These are phyloP conservation scores for Anastatica hierochuntica DNA, from an alignment of 345 rosid genomes.

Conservation along the genomic window DNA sequence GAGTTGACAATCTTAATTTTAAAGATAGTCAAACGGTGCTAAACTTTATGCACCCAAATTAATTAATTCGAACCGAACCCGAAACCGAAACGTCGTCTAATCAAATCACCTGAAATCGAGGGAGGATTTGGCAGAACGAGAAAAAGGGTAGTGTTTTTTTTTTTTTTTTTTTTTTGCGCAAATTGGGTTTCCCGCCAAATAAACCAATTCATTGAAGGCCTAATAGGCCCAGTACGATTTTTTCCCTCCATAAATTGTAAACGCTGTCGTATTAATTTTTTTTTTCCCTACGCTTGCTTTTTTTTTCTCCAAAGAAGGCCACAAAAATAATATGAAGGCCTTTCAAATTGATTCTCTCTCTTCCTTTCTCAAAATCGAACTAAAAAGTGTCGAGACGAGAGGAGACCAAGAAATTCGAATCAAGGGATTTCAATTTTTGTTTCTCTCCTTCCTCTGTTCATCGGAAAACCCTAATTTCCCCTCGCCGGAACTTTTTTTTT, in stretches of 20 bases:
- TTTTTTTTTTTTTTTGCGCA: background rate
- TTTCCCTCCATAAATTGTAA: background rate
- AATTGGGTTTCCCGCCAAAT: background rate
- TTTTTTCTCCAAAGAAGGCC: background rate
- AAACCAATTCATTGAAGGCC: slow-evolving; percentile 9
- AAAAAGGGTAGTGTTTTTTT: background rate
- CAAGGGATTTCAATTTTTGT: background rate
- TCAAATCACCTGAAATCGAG: slow-evolving; percentile 27
- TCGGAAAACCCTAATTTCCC: slow-evolving; percentile 13
- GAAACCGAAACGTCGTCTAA: too few species aligned
- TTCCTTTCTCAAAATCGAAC: slow-evolving; percentile 1
- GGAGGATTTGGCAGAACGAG: slow-evolving; percentile 10
- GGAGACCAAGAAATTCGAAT: background rate
- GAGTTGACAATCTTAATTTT: too few species aligned
- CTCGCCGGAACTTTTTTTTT: slow-evolving; percentile 8
- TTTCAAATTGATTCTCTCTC: slow-evolving; percentile 9
- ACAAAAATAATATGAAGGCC: slow-evolving; percentile 12
- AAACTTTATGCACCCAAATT: too few species aligned
- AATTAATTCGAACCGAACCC: background rate
- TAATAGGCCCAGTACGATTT: slow-evolving; percentile 2
- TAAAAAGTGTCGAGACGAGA: background rate
- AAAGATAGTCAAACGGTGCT: too few species aligned
- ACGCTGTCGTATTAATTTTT: background rate
- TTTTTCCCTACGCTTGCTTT: slow-evolving; percentile 13
- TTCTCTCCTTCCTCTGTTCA: background rate